Conservation (phyloP, 2,329 filamentous ascomycete genomes). For the Allantophomopsis lycopodina region DNA sequence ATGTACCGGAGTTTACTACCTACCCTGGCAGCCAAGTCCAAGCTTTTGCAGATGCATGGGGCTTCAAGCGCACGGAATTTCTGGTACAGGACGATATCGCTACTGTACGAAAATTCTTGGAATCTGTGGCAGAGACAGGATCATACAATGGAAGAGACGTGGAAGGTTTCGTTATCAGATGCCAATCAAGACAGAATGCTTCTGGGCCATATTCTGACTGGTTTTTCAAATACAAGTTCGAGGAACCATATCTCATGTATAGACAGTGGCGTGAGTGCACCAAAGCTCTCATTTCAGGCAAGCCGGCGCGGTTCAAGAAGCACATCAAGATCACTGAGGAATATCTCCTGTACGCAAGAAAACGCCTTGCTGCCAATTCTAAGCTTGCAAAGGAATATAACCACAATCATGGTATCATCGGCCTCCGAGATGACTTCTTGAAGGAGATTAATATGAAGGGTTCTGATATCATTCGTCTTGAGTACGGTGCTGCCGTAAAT, state of each 20-base stretch:
- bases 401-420: conserved; percentile 89
- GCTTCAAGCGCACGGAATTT: conserved; percentile 79
- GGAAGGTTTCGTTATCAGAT: conserved; percentile 92
- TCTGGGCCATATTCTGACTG: conserved; percentile 62
- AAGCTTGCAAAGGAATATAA: conserved; percentile 59
- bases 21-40: conserved; percentile 77
- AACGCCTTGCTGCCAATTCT: conserved; percentile 55
- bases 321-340: conserved; percentile 82
- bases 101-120: conserved; percentile 67
- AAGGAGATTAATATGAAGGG: conserved; percentile 73
- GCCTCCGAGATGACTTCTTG: conserved; percentile 78
- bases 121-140: conserved; percentile 75
- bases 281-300: conserved; percentile 70
- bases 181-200: conserved; percentile 45
- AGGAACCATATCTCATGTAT: conserved; percentile 98
- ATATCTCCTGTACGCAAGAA: conserved; percentile 72
- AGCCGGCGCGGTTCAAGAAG: conserved; percentile 67
- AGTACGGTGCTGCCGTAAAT: conserved; percentile 37
- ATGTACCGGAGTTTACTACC: conserved; percentile 82
- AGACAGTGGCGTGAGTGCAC: conserved; percentile 97
- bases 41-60: conserved; percentile 81
- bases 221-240: conserved; percentile 99
- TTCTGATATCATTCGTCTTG: conserved; percentile 71
- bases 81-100: conserved; percentile 62
- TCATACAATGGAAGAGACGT: conserved; percentile 85